Evolutionary conservation across 257 asterid genomes (phyloP).

Genomic region (Ligustrum vulgare): DNA sequence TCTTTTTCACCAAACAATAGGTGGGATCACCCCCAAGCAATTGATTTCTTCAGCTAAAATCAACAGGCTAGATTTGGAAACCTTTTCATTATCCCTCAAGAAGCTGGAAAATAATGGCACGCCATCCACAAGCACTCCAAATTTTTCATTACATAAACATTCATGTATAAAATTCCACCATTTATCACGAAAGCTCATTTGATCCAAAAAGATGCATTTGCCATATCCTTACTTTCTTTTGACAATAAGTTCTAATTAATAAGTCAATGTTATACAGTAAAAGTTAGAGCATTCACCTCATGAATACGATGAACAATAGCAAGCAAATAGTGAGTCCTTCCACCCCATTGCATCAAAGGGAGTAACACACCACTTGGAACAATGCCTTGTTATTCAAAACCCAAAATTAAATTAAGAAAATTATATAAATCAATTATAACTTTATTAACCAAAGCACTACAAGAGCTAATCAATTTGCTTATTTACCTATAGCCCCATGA

Average conservation of each 20-base stretch:
- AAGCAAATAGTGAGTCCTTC: constrained; percentile 81
- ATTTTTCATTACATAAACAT: background rate
- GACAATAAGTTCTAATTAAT: background rate
- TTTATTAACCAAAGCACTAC: constrained; percentile 5
- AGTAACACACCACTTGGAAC: constrained; percentile 83
- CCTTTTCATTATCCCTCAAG: background rate
- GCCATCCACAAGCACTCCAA: constrained; percentile 17
- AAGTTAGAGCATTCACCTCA: constrained; percentile 46
- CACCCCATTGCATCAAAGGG: constrained; percentile 99
- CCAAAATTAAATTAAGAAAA: background rate
- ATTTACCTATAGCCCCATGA: constrained; percentile 84
- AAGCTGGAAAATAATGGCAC: constrained; percentile 16
- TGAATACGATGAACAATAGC: constrained; percentile 60
- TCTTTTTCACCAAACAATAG: too few relatives aligned
- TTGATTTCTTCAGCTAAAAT: constrained; percentile 1
- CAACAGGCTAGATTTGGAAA: constrained; percentile 10
- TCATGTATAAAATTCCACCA: background rate
- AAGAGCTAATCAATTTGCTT: background rate
- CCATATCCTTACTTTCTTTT: background rate
- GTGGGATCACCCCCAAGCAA: too few relatives aligned
- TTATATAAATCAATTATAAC: background rate
- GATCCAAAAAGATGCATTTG: background rate
- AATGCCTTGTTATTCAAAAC: constrained; percentile 56
- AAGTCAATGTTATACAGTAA: background rate
- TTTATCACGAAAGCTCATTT: background rate